Conservation (phyloP, 768 basidiomycete genomes). For the Scleroderma bovista region DNA sequence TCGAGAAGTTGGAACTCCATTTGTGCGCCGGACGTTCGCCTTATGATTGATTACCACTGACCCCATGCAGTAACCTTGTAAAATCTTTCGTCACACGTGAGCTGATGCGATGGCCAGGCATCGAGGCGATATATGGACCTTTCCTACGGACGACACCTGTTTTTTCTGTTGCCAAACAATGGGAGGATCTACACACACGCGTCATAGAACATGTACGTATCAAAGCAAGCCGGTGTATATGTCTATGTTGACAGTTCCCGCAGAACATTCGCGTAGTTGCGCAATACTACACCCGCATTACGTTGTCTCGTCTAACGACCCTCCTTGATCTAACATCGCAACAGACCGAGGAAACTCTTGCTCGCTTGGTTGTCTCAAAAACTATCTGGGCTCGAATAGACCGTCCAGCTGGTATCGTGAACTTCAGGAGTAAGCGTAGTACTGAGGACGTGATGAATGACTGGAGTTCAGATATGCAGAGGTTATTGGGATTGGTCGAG, state of each 20-base stretch:
- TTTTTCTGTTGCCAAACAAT: conserved; percentile 72
- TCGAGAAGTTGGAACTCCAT: conserved; percentile 78
- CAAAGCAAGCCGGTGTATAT: neutral
- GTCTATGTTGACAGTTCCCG: conserved; percentile 2
- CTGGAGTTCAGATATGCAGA: conserved; percentile 96
- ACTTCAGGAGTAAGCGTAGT: conserved; percentile 75
- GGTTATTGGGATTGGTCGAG: conserved; percentile 84
- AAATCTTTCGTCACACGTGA: conserved; percentile 93
- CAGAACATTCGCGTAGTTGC: conserved; percentile 96
- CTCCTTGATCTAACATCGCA: conserved; percentile 80
- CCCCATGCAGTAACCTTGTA: conserved; percentile 68
- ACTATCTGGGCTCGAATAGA: conserved; percentile 94
- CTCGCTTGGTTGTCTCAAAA: conserved; percentile 84
- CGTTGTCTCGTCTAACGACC: conserved; percentile 71
- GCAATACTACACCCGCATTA: conserved; percentile 92
- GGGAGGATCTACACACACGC: conserved; percentile 93
- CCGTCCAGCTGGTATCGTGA: conserved; percentile 84
- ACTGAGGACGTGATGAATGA: conserved; percentile 96
- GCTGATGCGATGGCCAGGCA: conserved; percentile 96
- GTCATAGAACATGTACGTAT: conserved; percentile 90
- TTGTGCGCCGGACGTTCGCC: conserved; percentile 46
- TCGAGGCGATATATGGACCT: conserved; percentile 81
- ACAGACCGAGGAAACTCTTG: conserved; percentile 85
- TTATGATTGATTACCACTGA: conserved; percentile 1
- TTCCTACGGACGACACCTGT: conserved; percentile 77